Evolutionary conservation across 2,329 filamentous ascomycete genomes (phyloP), one percentile per base, ranked within the genome.

Genomic region (Blastomyces percursus): DNA sequence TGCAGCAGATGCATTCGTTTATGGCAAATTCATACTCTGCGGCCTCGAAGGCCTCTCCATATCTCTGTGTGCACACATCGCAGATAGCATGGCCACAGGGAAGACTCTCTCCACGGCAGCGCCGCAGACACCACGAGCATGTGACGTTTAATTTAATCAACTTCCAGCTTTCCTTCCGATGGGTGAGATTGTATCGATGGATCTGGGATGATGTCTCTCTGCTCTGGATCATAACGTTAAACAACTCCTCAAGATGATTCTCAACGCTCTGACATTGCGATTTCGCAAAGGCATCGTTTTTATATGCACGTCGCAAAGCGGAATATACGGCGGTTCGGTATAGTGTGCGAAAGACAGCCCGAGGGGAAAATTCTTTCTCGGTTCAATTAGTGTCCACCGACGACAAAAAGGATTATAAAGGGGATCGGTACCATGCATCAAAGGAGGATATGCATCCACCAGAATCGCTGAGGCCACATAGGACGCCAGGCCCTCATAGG

Each of bases 1-100:
- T 62, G 62, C 70, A 76, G 16, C 73, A 65, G 3, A 71, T 59
- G 65, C 69, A 76, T n/a, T 32, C n/a, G 35, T 59, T 56, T 7
- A 75, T 38, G 7, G 63, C 21, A 60, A 69, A 74, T 19, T 57
- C 62, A 58, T 71, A 65, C 51, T 69, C 69, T 59, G 65, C 30
- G 12, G 64, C 66, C 30, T 24, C 24, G 40, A 46, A 44, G 64
- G 30, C 63, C 9, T 59, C 63, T 48, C 72, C 68, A 64, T 71
- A 73, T 21, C 68, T 70, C 40, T 67, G 63, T 27, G 75, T 62
- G 62, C 72, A 77, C 9, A 64, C 63, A 61, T 77, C 66, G 63
- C 70, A 77, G 14, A 77, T 64, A 3, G 67, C 64, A 67, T 77
- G 72, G 3, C 71, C 68, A 64, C 70, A 77, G 24, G 64, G 66